phyloP scores from a whole-genome alignment of 1,284 basidiomycete species.

The Taiwanofungus camphoratus region DNA sequence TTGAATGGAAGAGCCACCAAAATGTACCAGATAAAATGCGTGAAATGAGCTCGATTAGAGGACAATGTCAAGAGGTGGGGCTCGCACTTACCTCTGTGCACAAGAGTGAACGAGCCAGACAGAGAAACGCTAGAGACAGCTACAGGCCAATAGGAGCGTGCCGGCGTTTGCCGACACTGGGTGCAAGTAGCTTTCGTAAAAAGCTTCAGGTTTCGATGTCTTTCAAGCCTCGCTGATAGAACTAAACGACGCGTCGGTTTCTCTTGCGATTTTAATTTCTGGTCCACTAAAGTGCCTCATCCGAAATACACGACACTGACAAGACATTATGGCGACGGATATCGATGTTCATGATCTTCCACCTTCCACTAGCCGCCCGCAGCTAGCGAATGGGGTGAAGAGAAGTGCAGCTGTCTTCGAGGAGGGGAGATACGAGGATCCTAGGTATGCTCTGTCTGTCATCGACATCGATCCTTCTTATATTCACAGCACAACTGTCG shows the following conservation, averaged over 20 bases:
- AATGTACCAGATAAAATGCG: background rate
- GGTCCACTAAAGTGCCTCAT: too few relatives aligned
- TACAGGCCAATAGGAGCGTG: conserved; percentile 8
- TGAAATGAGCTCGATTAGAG: background rate
- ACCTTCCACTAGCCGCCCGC: conserved; percentile 28
- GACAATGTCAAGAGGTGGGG: background rate
- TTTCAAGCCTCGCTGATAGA: too few relatives aligned
- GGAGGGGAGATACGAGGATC: conserved; percentile 27
- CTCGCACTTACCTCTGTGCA: conserved; percentile 9
- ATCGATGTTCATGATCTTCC: conserved; percentile 11
- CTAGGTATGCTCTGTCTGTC: conserved; percentile 17
- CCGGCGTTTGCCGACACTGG: conserved; percentile 5
- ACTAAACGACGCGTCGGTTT: too few relatives aligned
- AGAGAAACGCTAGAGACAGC: conserved; percentile 1
- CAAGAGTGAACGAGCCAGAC: conserved; percentile 5
- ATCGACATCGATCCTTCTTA: background rate
- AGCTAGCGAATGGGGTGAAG: conserved; percentile 20
- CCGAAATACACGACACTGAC: background rate
- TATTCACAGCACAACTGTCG: background rate
- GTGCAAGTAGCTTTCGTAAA: too few relatives aligned
- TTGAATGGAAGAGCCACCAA: background rate
- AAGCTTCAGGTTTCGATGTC: too few relatives aligned
- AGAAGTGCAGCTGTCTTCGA: conserved; percentile 22
- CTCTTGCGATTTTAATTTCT: too few relatives aligned
- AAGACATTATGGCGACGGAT: conserved; percentile 12